A percentile compares a stretch with the other conserved stretches of the same genome.
phyloP scores from a whole-genome alignment of 2,329 filamentous ascomycete species.

The Aureobasidium zeae region DNA sequence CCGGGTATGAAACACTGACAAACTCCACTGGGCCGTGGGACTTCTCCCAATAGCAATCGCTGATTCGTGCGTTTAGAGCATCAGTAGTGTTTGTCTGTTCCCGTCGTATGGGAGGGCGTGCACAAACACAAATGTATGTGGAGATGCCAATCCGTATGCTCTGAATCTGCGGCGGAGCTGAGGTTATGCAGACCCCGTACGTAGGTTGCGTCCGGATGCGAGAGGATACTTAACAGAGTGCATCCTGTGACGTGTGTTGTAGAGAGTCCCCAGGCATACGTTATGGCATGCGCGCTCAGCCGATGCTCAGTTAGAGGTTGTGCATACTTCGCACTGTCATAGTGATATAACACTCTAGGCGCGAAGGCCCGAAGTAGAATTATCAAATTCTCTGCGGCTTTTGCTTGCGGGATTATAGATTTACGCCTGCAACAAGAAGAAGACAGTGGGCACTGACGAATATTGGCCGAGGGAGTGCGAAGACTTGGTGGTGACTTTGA shows the following conservation, averaged over 20 bases:
- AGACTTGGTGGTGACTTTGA: neutral
- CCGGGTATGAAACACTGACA: slow-evolving; percentile 26
- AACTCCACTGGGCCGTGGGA: slow-evolving; percentile 23
- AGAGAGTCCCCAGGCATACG: slow-evolving; percentile 50
- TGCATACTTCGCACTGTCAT: neutral
- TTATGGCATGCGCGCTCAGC: slow-evolving; percentile 33
- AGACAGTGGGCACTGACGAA: neutral
- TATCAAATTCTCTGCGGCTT: neutral
- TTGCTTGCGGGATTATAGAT: neutral
- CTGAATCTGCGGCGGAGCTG: slow-evolving; percentile 37
- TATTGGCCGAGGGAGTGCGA: neutral
- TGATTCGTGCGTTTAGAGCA: slow-evolving; percentile 25
- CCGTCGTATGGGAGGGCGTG: slow-evolving; percentile 27
- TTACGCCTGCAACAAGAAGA: neutral
- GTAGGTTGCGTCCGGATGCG: slow-evolving; percentile 42
- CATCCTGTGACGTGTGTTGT: slow-evolving; percentile 58
- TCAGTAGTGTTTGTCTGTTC: slow-evolving; percentile 26
- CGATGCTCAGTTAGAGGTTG: neutral
- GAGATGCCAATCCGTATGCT: slow-evolving; percentile 21
- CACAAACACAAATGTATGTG: slow-evolving; percentile 24
- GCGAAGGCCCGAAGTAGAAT: neutral
- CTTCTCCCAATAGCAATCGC: slow-evolving; percentile 17
- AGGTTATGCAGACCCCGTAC: slow-evolving; percentile 42
- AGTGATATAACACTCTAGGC: neutral
- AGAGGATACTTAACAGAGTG: slow-evolving; percentile 45